Base-by-base conservation (phyloP, 495 filamentous ascomycete species). In the Aspergillus bertholletiae region DNA sequence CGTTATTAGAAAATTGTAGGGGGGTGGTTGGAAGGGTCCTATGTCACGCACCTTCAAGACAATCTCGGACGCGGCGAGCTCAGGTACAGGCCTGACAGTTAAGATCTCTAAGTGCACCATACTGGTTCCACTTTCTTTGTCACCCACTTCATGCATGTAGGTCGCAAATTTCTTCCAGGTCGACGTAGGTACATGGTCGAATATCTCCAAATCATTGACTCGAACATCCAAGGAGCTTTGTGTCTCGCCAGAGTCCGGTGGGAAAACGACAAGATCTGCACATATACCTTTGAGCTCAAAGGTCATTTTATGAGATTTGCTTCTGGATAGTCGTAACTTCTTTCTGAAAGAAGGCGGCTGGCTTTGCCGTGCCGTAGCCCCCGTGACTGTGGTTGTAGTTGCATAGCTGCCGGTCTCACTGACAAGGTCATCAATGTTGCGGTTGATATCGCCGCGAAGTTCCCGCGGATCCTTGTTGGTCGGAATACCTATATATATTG, bases 121-220 rank as follows among this genome's bases (percentile, higher is more conserved):
- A 65, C 84, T 88, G 4, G 84, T 88, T 15, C 86, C 85, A 63
- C 85, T 88, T 71, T 97, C 89, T 21, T 93, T 82, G 55, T 89
- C 84, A 7, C 89, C 90, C 7, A 84, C 87, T 67, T 96, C 91
- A 41, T 85, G 82, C 77, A 96, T 90, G 63, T 95, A 96, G 0
- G 90, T 97, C 34, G 89, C 88, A 67, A 99, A 97, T 63, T 96
- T 97, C 70, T 89, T 94, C 95, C 95, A 99, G 1, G 93, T 97
- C 8, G 94, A 97, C 1, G 91, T 94, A 2, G 92, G 88, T 1
- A 97, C 81, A 65, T 96, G 90, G 68, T 99, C 95, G 57, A 94
- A 95, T 22, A 99, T 85, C 53, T 96, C 92, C 9, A 97, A 70
- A 50, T 97, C 88, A 32, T 80, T 76, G 11, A 97, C 79, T 2